A percentile compares a stretch with the other conserved stretches of the same genome.
phyloP scores from a whole-genome alignment of 768 basidiomycete species.

The Tulasnella calospora region DNA sequence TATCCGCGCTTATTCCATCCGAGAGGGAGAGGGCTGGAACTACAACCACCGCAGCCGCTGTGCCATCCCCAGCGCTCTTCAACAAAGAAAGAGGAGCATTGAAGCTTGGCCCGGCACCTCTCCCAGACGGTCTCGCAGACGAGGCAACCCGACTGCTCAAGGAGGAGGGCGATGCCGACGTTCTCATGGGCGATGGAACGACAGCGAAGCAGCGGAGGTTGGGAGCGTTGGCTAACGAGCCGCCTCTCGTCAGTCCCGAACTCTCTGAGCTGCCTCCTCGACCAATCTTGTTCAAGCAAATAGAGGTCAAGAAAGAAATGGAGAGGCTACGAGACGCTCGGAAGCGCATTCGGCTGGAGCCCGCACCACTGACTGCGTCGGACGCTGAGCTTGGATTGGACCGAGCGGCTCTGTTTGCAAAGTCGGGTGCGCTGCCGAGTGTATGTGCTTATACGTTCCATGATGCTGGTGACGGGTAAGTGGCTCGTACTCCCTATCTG shows the following conservation, averaged over 20 bases:
- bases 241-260: slow-evolving; percentile 47
- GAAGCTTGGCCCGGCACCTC: slow-evolving; percentile 78
- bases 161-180: slow-evolving; percentile 51
- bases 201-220: slow-evolving; percentile 33
- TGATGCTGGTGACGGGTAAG: slow-evolving; percentile 91
- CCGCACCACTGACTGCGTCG: slow-evolving; percentile 49
- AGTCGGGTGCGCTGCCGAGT: slow-evolving; percentile 70
- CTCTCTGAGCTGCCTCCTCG: slow-evolving; percentile 72
- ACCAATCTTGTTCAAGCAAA: slow-evolving; percentile 73
- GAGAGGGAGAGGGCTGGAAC: slow-evolving; percentile 32
- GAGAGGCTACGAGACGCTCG: slow-evolving; percentile 81
- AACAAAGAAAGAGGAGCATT: slow-evolving; percentile 71
- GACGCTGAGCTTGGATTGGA: slow-evolving; percentile 22
- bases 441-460: slow-evolving; percentile 94
- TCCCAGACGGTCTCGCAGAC: slow-evolving; percentile 69
- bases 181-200: slow-evolving; percentile 20
- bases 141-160: slow-evolving; percentile 76
- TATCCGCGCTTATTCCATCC: slow-evolving; percentile 72
- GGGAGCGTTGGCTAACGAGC: slow-evolving; percentile 58
- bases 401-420: slow-evolving; percentile 19
- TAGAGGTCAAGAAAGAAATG: slow-evolving; percentile 89
- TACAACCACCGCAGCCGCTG: slow-evolving; percentile 31
- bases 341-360: slow-evolving; percentile 88
- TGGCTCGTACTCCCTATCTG: slow-evolving; percentile 16
- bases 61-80: slow-evolving; percentile 62